Evolutionary conservation across 306 rosid species (phyloP).

Genomic region (Pyrus bretschneideri): DNA sequence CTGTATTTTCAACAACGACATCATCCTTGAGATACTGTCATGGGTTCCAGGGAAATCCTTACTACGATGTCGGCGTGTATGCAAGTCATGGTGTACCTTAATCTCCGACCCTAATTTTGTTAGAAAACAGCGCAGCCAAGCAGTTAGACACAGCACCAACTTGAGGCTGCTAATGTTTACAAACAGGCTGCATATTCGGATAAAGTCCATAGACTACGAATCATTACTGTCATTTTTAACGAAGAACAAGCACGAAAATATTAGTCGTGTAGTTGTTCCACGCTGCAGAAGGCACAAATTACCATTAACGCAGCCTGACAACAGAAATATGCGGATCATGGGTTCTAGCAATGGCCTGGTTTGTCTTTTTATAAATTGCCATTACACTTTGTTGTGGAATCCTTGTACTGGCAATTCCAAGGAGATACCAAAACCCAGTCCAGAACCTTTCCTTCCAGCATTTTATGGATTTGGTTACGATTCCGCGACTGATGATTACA

Average conservation of each 20-base stretch:
- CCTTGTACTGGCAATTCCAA: background rate
- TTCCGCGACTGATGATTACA: background rate
- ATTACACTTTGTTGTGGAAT: background rate
- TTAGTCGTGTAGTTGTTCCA: no score
- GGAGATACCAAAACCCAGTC: background rate
- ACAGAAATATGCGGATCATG: background rate
- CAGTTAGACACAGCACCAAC: background rate
- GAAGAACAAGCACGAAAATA: no score
- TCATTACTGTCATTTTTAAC: background rate
- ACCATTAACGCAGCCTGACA: no score
- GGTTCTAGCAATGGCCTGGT: background rate
- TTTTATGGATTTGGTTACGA: background rate
- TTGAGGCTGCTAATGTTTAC: no score
- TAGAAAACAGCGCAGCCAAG: background rate
- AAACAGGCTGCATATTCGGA: background rate
- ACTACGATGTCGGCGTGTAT: background rate
- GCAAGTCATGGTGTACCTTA: background rate
- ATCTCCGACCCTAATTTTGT: background rate
- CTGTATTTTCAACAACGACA: background rate
- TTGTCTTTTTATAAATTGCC: background rate
- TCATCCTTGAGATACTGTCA: background rate
- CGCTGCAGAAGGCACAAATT: no score
- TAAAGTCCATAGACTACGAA: background rate
- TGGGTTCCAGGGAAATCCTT: background rate
- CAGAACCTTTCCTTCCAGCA: background rate